Conservation (phyloP, 495 filamentous ascomycete species). For the Lophiotrema nucula region DNA sequence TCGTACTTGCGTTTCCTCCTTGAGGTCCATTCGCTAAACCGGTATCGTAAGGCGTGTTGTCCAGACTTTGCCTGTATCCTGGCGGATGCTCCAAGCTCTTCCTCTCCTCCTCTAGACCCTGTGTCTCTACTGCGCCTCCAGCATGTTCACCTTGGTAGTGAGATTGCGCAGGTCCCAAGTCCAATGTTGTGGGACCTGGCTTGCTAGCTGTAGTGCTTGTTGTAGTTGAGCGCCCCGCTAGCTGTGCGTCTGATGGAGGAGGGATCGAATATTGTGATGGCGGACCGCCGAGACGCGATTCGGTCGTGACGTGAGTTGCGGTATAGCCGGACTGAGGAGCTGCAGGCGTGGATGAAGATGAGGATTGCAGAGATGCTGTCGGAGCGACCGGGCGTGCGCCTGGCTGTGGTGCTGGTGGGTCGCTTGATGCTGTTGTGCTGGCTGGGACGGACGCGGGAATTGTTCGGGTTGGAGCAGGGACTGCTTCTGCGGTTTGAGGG, state of each 20-base stretch:
- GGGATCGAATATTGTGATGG: slow-evolving; percentile 24
- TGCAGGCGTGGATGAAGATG: slow-evolving; percentile 1
- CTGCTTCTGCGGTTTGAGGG: slow-evolving; percentile 17
- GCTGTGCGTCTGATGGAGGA: slow-evolving; percentile 12
- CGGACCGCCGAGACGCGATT: slow-evolving; percentile 13
- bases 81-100: slow-evolving; percentile 25
- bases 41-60: slow-evolving; percentile 7
- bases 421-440: slow-evolving; percentile 4
- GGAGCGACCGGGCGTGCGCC: slow-evolving; percentile 21
- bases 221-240: slow-evolving; percentile 17
- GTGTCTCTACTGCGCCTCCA: background rate
- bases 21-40: background rate
- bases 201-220: slow-evolving; percentile 3
- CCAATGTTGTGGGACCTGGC: slow-evolving; percentile 23
- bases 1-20: background rate
- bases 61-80: slow-evolving; percentile 16
- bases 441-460: slow-evolving; percentile 6
- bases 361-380: background rate
- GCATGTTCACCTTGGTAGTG: slow-evolving; percentile 12
- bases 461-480: slow-evolving; percentile 20
- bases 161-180: slow-evolving; percentile 19
- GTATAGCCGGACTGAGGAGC: slow-evolving; percentile 20
- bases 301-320: slow-evolving; percentile 17
- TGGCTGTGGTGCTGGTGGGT: slow-evolving; percentile 25
- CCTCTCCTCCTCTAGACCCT: background rate